Base-by-base conservation (phyloP, 2,329 filamentous ascomycete genomes). In the Sarocladium kiliense region DNA sequence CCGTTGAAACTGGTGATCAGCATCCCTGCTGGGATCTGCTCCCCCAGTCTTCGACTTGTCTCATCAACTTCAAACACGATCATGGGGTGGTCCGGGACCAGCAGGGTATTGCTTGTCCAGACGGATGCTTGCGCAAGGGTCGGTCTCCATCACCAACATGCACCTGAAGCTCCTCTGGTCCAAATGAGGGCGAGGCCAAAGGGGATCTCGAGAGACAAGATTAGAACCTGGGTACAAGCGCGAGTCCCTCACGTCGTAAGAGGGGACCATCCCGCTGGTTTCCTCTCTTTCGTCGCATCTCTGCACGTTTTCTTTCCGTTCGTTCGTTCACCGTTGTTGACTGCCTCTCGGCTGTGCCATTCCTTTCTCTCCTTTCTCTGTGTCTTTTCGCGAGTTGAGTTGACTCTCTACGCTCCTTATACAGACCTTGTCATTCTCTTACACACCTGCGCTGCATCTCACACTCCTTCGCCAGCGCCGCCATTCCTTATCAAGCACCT, bases 31-130 rank as follows among this genome's bases (percentile, higher is more conserved):
- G 61, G 64, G 60, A 57, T 41, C 32, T 54, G 60, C 58, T 55
- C 55, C 18, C 55, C 54, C 44, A 49, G 39, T 56, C 55, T 55
- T 57, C 50, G 45, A 54, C 60, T 55, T 70, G 66, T 75, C 70
- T 72, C 72, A 76, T 78, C 68, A 76, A 77, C 71, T 72, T 79
- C 78, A 80, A 79, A 81, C 77, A 63, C 18, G 30, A 51, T 9
- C 26, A 51, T 16, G 27, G 47, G 4, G n/a, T 51, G 27, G 47
- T 51, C 47, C 47, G 27, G 30, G n/a, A 51, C 25, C 30, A 34
- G 30, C 47, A 51, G 23, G 11, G 27, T n/a, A n/a, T 36, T 18
- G 3, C 47, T 16, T 19, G 27, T 14, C 27, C 30, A 14, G 18
- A 51, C 27, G 4, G 16, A 23, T 11, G 12, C 47, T 36, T 51